A percentile compares a stretch with the other conserved stretches of the same genome.
These are phyloP conservation scores for Cymbopogon citratus DNA, from an alignment of 176 grass and related monocot genomes.

Conservation along the genomic window DNA sequence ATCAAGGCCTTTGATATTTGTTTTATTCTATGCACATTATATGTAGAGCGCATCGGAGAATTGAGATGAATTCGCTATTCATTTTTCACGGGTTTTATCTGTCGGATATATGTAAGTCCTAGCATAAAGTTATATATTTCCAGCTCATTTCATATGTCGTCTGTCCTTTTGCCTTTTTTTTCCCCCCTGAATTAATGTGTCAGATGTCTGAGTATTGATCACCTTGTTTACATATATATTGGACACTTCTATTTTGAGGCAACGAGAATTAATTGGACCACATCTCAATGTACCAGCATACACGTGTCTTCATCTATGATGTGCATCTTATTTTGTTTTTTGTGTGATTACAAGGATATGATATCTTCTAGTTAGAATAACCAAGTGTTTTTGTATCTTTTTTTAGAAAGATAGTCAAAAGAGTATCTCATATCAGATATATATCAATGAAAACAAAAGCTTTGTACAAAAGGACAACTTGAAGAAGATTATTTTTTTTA, in stretches of 20 bases:
- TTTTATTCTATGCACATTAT: slow-evolving; percentile 16
- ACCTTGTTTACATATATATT: neutral
- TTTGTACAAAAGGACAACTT: too few relatives aligned
- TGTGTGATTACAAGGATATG: neutral
- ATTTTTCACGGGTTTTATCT: neutral
- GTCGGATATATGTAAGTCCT: neutral
- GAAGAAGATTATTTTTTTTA: too few relatives aligned
- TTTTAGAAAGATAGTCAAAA: too few relatives aligned
- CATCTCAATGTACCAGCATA: neutral
- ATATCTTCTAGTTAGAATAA: neutral
- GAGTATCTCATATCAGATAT: too few relatives aligned
- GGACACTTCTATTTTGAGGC: neutral
- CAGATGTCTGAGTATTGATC: neutral
- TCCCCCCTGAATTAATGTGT: neutral
- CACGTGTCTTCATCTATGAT: neutral
- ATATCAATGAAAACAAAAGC: too few relatives aligned
- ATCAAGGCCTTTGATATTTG: too few relatives aligned
- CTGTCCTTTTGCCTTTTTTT: neutral
- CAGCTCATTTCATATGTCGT: neutral
- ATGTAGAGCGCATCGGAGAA: neutral
- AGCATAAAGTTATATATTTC: neutral
- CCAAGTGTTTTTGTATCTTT: neutral
- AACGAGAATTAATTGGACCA: neutral
- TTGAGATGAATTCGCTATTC: neutral
- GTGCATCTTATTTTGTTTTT: neutral